Percentiles rank a stretch among this genome's conserved stretches.
phyloP scores from a whole-genome alignment of 805 yeast genomes.

The Cyberlindnera amylophila region DNA sequence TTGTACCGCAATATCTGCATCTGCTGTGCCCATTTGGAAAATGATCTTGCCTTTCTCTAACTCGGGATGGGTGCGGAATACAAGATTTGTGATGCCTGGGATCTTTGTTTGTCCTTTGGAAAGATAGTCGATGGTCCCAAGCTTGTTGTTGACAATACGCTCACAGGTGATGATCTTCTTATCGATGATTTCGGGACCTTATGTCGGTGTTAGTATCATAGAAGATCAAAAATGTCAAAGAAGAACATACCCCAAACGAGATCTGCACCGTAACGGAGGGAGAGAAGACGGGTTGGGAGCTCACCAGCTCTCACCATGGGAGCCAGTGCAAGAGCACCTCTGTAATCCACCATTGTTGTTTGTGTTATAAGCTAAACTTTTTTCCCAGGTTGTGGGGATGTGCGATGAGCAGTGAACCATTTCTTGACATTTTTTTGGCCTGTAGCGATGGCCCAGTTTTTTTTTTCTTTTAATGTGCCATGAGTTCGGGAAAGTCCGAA shows the following conservation, averaged over 20 bases:
- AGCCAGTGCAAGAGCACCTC: constrained; percentile 80
- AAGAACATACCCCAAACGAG: constrained; percentile 70
- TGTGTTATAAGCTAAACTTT: too few relatives aligned
- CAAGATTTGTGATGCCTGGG: constrained; percentile 50
- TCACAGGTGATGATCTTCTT: constrained; percentile 71
- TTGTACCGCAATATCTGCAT: constrained; percentile 78
- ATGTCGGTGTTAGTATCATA: constrained; percentile 21
- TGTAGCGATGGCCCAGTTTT: too few relatives aligned
- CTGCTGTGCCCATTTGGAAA: constrained; percentile 88
- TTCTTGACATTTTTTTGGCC: too few relatives aligned
- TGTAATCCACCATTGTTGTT: constrained; percentile 71
- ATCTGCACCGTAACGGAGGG: constrained; percentile 85
- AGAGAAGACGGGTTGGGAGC: constrained; percentile 79
- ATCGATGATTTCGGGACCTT: constrained; percentile 84
- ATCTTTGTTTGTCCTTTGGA: constrained; percentile 38
- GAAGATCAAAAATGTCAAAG: not conserved
- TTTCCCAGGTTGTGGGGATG: not conserved
- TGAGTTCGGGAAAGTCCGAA: too few relatives aligned
- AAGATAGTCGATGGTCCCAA: constrained; percentile 61
- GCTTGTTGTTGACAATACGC: constrained; percentile 52
- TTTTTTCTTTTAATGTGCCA: too few relatives aligned
- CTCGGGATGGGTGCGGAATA: constrained; percentile 68
- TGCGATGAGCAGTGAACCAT: not conserved
- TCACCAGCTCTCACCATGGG: constrained; percentile 98
- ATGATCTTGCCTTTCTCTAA: constrained; percentile 65